phyloP scores from a whole-genome alignment of 1,284 basidiomycete species.

The Peniophora sp. region DNA sequence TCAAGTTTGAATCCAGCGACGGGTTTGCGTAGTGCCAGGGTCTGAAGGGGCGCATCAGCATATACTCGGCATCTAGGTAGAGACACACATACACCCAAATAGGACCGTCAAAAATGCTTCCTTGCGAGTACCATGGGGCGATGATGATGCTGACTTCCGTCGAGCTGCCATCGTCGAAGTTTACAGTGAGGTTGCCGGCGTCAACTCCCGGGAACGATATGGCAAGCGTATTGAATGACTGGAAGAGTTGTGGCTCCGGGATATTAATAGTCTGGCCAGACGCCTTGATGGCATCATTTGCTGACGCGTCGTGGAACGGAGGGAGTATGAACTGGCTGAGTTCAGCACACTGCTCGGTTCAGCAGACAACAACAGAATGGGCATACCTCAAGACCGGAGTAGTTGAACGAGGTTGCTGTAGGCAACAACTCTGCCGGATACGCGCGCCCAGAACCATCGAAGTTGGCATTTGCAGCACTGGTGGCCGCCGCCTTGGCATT shows the following conservation, averaged over 20 bases:
- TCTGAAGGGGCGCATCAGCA: background rate
- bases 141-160: slow-evolving; percentile 14
- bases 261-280: slow-evolving; percentile 8
- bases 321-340: slow-evolving; percentile 10
- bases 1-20: slow-evolving; percentile 8
- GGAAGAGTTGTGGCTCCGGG: slow-evolving; percentile 2
- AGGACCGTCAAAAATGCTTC: slow-evolving; percentile 15
- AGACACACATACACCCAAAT: slow-evolving; percentile 8
- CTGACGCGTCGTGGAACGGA: slow-evolving; percentile 10
- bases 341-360: too few relatives aligned
- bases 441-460: slow-evolving; percentile 12
- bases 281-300: slow-evolving; percentile 9
- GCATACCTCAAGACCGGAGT: slow-evolving; percentile 11
- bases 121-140: slow-evolving; percentile 16
- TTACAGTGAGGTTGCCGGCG: slow-evolving; percentile 7
- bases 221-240: slow-evolving; percentile 12
- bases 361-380: too few relatives aligned
- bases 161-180: slow-evolving; percentile 12
- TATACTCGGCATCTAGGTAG: slow-evolving; percentile 1
- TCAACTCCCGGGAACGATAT: slow-evolving; percentile 2
- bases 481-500: slow-evolving; percentile 13
- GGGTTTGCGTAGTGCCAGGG: slow-evolving; percentile 13
- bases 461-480: slow-evolving; percentile 11
- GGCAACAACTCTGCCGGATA: slow-evolving; percentile 12
- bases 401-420: slow-evolving; percentile 5